Evolutionary conservation across 805 yeast species (phyloP), one percentile per base, ranked within the genome.

Genomic region (Saccharomycodes ludwigii): DNA sequence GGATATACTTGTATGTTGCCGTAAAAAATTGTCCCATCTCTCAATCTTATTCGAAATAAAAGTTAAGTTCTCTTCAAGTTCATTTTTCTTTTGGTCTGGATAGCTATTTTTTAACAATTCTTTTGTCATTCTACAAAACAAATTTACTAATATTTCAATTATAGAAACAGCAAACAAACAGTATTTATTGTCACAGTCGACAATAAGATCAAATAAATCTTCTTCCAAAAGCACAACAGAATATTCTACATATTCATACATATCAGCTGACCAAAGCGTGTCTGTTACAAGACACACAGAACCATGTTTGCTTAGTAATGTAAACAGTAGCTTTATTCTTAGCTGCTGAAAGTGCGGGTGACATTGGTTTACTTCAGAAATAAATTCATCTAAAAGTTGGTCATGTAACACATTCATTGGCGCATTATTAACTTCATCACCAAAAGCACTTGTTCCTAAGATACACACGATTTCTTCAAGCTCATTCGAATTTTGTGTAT

Each of bases 61-160:
- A 2, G 47, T 37, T 3, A 66, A 40, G 4, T 44, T 37, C 0
- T 44, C 48, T n/a, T 61, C 58, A 3, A 61, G 35, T 4, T 61
- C 65, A 4, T 36, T 30, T 2, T 38, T 36, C 29, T 50, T 44
- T 11, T 48, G 56, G 40, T 47, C 47, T 40, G 59, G 46, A 19
- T 46, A 21, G 45, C 50, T 48, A 43, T 56, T n/a, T n/a, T n/a
- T n/a, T n/a, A n/a, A n/a, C n/a, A 50, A 40, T 40, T 58, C 39
- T 32, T 48, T 46, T 50, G 59, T 29, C 42, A 45, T 10, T 39
- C 40, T 25, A 52, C 61, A 58, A 57, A 66, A 18, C 40, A 38
- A 30, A 40, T 73, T 71, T 0, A 66, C 53, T 9, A 71, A 41
- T 1, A 70, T 40, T 37, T 73, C 80, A 39, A 52, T 61, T 3